Base-by-base conservation (phyloP, 116 monocot species). In the Phalaenopsis hybrid region DNA sequence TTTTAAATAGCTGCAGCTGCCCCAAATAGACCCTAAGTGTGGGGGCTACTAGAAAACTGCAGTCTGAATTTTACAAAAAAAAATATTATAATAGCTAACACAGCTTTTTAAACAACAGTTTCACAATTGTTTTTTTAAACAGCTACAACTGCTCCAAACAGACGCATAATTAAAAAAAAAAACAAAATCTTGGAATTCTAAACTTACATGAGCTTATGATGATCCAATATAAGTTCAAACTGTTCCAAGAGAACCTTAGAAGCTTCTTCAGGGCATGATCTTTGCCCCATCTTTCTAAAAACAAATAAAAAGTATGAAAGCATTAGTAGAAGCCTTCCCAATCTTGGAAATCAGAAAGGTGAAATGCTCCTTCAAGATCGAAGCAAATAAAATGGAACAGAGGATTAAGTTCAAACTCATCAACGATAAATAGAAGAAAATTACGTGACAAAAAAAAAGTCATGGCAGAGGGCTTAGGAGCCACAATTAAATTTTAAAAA, bases 161-260 rank as follows among this genome's bases (percentile, higher is more conserved):
- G 41, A 4, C 41, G 41, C 4, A 0, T 41, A 43, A 74, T 44
- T 43, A 74, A n/a, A 0, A n/a, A n/a, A 0, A n/a, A 18, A 7
- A 41, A 41, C 41, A 41, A 44, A 43, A 48, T 76, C 20, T 20
- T 21, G 45, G 2, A 76, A 77, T 8, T 50, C 23, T 51, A 57
- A 50, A 65, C 77, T 82, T 82, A 82, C 82, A 84, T 79, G 25
- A 80, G 79, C 74, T 46, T 57, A 80, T 84, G 79, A 41, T 75
- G 84, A 34, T 85, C 78, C 59, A 81, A 20, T 57, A 74, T 79
- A 74, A 74, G 74, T 34, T 81, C 82, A 37, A 78, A 78, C 82
- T 79, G 80, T 33, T 79, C 76, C 59, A 80, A 67, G 68, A 82
- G 68, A 79, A 80, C 76, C 65, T 72, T 50, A 23, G 31, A 43